These are phyloP conservation scores for Pichia californica DNA, from an alignment of 805 yeast genomes.

Conservation along the genomic window DNA sequence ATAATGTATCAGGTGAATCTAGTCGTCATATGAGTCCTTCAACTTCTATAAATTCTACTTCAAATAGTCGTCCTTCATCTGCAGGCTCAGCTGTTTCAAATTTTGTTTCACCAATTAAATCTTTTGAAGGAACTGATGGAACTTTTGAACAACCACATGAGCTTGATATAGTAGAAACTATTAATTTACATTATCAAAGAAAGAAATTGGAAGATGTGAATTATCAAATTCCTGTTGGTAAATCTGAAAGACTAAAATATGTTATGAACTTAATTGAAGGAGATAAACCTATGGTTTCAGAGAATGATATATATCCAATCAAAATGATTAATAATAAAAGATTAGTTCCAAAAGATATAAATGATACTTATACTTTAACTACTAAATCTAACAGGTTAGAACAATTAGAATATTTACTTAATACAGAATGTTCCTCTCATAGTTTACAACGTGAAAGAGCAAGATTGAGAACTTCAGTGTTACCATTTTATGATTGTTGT, in stretches of 20 bases:
- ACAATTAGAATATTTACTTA: constrained; percentile 23
- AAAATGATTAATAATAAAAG: constrained; percentile 16
- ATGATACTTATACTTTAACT: constrained; percentile 27
- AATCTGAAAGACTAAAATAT: constrained; percentile 14
- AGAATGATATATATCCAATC: constrained; percentile 21
- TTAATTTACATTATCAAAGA: not conserved
- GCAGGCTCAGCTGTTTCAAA: not conserved
- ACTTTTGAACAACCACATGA: too few relatives aligned
- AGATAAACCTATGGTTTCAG: constrained; percentile 11
- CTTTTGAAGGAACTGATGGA: too few relatives aligned
- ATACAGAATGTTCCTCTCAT: constrained; percentile 32
- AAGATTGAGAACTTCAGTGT: constrained; percentile 30
- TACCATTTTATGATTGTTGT: constrained; percentile 48
- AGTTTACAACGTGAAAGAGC: constrained; percentile 36
- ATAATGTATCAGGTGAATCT: not conserved
- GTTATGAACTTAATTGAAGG: constrained; percentile 21
- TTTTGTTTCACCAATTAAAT: too few relatives aligned
- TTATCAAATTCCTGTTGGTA: constrained; percentile 17
- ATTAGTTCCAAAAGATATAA: constrained; percentile 17
- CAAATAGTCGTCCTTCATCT: not conserved
- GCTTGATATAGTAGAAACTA: not conserved
- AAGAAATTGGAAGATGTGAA: not conserved
- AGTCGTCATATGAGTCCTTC: too few relatives aligned
- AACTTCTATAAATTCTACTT: too few relatives aligned
- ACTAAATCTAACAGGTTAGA: constrained; percentile 20